Evolutionary conservation across 805 yeast species (phyloP).

Genomic region (Yarrowia sp.): DNA sequence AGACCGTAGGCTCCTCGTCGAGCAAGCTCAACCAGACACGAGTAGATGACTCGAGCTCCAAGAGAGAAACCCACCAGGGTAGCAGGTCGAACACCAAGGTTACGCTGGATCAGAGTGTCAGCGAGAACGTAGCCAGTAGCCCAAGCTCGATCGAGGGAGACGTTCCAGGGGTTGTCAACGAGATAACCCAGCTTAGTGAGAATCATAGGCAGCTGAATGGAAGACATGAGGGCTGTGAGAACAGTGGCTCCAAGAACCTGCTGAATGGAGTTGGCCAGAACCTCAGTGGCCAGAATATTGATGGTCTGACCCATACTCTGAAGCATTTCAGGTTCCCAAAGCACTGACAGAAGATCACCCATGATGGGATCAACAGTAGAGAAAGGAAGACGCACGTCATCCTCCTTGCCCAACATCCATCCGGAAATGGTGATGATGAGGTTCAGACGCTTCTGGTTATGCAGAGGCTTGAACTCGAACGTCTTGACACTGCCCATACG

Average conservation of each 20-base stretch:
- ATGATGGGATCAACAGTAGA: conserved; percentile 96
- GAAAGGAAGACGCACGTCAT: conserved; percentile 95
- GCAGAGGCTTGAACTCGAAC: conserved; percentile 91
- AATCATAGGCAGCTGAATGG: conserved; percentile 91
- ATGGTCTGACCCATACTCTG: conserved; percentile 96
- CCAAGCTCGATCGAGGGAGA: conserved; percentile 96
- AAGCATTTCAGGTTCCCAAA: conserved; percentile 99
- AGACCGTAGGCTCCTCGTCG: conserved; percentile 85
- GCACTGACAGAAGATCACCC: conserved; percentile 91
- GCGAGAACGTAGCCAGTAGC: conserved; percentile 90
- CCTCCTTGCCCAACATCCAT: conserved; percentile 95
- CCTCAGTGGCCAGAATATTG: conserved; percentile 90
- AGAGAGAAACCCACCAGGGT: conserved; percentile 92
- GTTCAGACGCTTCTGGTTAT: conserved; percentile 87
- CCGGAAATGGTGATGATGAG: conserved; percentile 90
- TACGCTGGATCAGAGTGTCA: conserved; percentile 84
- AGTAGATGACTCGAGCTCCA: conserved; percentile 90
- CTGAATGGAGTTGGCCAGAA: conserved; percentile 89
- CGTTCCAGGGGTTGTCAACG: conserved; percentile 97
- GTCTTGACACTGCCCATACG: conserved; percentile 93
- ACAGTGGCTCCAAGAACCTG: conserved; percentile 93
- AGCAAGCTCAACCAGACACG: conserved; percentile 86
- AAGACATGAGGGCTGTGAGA: conserved; percentile 87
- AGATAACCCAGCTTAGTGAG: conserved; percentile 86
- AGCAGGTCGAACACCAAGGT: conserved; percentile 89